Evolutionary conservation across 2,329 filamentous ascomycete species (phyloP), one percentile per base, ranked within the genome.

Genomic region (Neonectria punicea): DNA sequence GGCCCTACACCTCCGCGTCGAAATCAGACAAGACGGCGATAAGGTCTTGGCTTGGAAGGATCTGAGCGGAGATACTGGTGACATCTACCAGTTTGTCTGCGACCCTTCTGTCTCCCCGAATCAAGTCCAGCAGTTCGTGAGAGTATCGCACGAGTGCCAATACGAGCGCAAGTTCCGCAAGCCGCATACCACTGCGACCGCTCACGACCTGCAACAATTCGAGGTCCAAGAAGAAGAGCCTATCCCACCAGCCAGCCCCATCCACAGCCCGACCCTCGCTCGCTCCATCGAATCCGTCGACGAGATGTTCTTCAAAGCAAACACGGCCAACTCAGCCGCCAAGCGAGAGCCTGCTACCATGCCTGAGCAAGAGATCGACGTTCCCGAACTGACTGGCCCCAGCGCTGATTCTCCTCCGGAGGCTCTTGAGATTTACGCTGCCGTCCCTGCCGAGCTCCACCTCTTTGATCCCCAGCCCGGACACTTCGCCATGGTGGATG

Each of bases 11-110:
- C 93, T 99, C 75, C 91, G 95, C 62, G 92, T 93, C 47, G 93
- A 97, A 77, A 87, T 92, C 68, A 88, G 94, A 69, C 89, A 93
- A 68, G 90, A 89, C 41, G 92, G 92, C 22, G 92, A 97, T 73
- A 93, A 92, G 75, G 90, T 98, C 9, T 87, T 99, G 69, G 95
- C 95, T 65, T 99, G 96, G 96, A 91, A 92, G 71, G 96, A 99
- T 77, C 82, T 98, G 66, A 98, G 94, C 73, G 96, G 96, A 61
- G 96, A 99, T 83, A 87, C 89, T 34, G 95, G 94, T 58, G 96
- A 99, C 80, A 86, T 98, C n/a, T 99, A 93, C 86, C 95, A 99
- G 79, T 99, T 98, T 77, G 92, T 99, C 69, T 98, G 94, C 82
- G 96, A 98, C 80, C 79, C 85, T 43, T 90, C 90, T 13, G 88